Percentiles rank a stretch among this genome's conserved stretches.
phyloP scores from a whole-genome alignment of 352 stramenopile genomes.

The Phytophthora foliorum region DNA sequence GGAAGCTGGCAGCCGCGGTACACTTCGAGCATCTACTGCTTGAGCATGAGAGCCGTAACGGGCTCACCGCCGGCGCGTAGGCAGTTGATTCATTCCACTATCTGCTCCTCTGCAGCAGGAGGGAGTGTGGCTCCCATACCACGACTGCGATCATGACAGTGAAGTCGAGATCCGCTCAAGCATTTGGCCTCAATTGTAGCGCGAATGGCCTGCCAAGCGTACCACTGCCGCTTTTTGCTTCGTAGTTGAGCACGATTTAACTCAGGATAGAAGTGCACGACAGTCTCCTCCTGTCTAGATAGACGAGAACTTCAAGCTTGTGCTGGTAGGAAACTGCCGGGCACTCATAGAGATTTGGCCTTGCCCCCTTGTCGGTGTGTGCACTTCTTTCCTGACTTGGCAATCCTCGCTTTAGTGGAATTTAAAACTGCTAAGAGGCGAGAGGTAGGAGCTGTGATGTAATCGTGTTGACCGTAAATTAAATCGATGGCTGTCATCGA shows the following conservation, averaged over 20 bases:
- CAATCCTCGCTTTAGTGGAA: neutral
- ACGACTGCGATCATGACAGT: neutral
- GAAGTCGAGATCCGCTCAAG: neutral
- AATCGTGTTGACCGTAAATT: too few relatives aligned
- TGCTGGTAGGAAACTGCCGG: slow-evolving; percentile 11
- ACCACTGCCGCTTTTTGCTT: slow-evolving; percentile 9
- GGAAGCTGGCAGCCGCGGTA: neutral
- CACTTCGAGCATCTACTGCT: neutral
- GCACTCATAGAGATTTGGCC: neutral
- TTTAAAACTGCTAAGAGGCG: neutral
- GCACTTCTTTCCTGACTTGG: neutral
- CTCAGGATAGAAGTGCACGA: neutral
- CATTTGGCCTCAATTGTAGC: neutral
- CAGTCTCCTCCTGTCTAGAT: slow-evolving; percentile 5
- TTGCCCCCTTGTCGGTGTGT: too few relatives aligned
- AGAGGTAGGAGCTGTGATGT: neutral
- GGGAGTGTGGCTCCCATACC: neutral
- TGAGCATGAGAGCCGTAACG: slow-evolving; percentile 1
- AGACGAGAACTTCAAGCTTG: slow-evolving; percentile 7
- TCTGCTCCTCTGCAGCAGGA: neutral
- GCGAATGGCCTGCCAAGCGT: neutral
- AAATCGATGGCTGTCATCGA: too few relatives aligned
- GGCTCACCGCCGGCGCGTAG: neutral
- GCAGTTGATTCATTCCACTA: slow-evolving; percentile 12
- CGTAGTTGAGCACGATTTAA: neutral